phyloP scores from a whole-genome alignment of 1,284 basidiomycete genomes.

The Heterobasidion parviporum region DNA sequence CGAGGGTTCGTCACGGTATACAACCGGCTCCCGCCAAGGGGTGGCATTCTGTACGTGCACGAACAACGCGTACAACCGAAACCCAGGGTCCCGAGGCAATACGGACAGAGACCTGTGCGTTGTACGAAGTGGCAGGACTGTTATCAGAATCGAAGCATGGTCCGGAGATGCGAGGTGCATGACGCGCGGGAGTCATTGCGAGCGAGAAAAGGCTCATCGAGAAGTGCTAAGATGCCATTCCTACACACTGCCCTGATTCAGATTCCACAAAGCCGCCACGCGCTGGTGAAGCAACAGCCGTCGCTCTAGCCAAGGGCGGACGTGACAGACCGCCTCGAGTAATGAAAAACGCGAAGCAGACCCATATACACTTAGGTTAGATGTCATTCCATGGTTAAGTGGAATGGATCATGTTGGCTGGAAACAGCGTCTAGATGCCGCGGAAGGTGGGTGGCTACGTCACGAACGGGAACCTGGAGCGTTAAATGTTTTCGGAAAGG shows the following conservation, averaged over 20 bases:
- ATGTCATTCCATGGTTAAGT: neutral
- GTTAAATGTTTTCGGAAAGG: neutral
- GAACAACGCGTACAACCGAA: neutral
- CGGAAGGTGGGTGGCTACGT: neutral
- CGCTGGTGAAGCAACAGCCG: neutral
- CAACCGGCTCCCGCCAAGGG: neutral
- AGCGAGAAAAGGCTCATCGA: neutral
- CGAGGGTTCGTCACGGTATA: neutral
- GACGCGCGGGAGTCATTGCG: neutral
- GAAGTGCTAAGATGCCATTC: neutral
- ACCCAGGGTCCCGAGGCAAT: neutral
- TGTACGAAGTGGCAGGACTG: neutral
- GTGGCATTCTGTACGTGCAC: neutral
- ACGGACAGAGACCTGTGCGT: neutral
- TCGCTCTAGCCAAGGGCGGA: neutral
- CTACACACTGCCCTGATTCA: neutral
- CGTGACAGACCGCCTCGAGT: neutral
- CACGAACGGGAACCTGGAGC: neutral
- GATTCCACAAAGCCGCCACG: neutral
- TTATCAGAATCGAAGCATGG: neutral
- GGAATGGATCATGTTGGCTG: slow-evolving; percentile 1
- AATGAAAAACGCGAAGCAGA: neutral
- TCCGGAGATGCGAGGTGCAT: neutral
- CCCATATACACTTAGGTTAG: slow-evolving; percentile 1
- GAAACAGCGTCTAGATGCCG: neutral